Conservation (phyloP, 805 yeast genomes). For the Jamesozyma piceae region DNA sequence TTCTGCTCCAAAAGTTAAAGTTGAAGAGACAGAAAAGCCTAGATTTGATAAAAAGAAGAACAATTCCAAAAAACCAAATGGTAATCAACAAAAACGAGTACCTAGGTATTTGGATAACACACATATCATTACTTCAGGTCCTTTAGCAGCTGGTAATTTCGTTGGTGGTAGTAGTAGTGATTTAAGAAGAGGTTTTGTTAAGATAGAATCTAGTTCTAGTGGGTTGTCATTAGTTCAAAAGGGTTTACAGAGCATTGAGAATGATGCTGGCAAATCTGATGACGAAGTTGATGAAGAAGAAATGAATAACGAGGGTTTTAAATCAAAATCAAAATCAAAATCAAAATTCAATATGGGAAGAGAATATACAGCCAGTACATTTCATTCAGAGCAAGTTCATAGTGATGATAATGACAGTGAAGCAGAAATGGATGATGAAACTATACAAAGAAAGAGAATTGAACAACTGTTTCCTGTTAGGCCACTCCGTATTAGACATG, state of each 20-base stretch:
- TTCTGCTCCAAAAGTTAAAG: slow-evolving; percentile 49
- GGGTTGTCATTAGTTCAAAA: slow-evolving; percentile 15
- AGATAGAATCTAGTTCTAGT: slow-evolving; percentile 7
- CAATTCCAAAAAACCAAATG: slow-evolving; percentile 10
- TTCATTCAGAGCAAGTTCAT: slow-evolving; percentile 5
- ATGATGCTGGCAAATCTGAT: slow-evolving; percentile 28
- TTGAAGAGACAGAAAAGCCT: slow-evolving; percentile 13
- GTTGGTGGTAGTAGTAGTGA: slow-evolving; percentile 19
- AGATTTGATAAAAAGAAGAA: slow-evolving; percentile 8
- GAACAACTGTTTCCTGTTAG: slow-evolving; percentile 55
- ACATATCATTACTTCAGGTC: slow-evolving; percentile 63
- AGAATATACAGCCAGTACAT: slow-evolving; percentile 41
- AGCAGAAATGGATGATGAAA: slow-evolving; percentile 19
- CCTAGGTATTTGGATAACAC: slow-evolving; percentile 35
- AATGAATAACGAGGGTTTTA: slow-evolving; percentile 30
- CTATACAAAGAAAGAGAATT: slow-evolving; percentile 18
- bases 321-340: slow-evolving; percentile 8
- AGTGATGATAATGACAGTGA: slow-evolving; percentile 16
- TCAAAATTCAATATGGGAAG: slow-evolving; percentile 55
- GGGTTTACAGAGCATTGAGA: slow-evolving; percentile 18
- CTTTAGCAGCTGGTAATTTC: slow-evolving; percentile 54
- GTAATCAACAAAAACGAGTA: slow-evolving; percentile 18
- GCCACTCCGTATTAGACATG: slow-evolving; percentile 46
- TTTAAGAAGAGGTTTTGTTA: slow-evolving; percentile 20
- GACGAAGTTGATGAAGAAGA: slow-evolving; percentile 32